Percentiles rank a stretch among this genome's conserved stretches.
Evolutionary conservation across 2,329 filamentous ascomycete genomes (phyloP).

Genomic region (Aspergillus sp.): DNA sequence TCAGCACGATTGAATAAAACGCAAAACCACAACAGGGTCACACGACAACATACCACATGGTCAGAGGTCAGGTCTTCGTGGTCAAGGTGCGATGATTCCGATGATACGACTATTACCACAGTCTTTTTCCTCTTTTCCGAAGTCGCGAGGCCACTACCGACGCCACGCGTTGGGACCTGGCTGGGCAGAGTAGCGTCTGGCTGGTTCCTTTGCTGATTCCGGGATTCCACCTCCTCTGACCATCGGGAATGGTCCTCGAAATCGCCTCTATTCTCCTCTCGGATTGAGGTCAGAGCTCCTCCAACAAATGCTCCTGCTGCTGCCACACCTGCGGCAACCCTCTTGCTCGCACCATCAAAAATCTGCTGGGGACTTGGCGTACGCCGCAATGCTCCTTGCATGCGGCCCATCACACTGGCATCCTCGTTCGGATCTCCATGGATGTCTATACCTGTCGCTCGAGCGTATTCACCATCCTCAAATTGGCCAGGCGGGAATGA

Average conservation of each 20-base stretch:
- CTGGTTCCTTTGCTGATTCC: conserved; percentile 43
- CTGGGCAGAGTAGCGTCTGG: conserved; percentile 24
- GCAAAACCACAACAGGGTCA: not conserved
- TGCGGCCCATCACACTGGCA: conserved; percentile 68
- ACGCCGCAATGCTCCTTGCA: conserved; percentile 77
- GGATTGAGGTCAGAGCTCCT: conserved; percentile 77
- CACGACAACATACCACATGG: conserved; percentile 68
- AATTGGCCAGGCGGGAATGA: conserved; percentile 30
- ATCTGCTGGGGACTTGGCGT: conserved; percentile 87
- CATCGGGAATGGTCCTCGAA: conserved; percentile 86
- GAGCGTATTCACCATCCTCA: conserved; percentile 30
- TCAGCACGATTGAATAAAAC: conserved; percentile 10
- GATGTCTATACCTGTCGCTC: conserved; percentile 35
- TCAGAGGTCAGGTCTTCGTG: conserved; percentile 64
- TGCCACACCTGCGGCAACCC: conserved; percentile 76
- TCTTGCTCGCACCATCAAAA: conserved; percentile 78
- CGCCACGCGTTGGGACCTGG: conserved; percentile 33
- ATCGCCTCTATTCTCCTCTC: conserved; percentile 77
- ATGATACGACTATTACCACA: conserved; percentile 85
- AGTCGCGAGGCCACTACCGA: conserved; percentile 29
- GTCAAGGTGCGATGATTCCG: conserved; percentile 63
- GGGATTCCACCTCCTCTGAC: conserved; percentile 83
- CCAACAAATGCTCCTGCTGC: conserved; percentile 81
- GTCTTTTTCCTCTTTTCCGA: conserved; percentile 63
- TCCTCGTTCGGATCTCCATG: conserved; percentile 44